Conservation (phyloP, 495 filamentous ascomycete genomes). For the Neurospora pannonica region DNA sequence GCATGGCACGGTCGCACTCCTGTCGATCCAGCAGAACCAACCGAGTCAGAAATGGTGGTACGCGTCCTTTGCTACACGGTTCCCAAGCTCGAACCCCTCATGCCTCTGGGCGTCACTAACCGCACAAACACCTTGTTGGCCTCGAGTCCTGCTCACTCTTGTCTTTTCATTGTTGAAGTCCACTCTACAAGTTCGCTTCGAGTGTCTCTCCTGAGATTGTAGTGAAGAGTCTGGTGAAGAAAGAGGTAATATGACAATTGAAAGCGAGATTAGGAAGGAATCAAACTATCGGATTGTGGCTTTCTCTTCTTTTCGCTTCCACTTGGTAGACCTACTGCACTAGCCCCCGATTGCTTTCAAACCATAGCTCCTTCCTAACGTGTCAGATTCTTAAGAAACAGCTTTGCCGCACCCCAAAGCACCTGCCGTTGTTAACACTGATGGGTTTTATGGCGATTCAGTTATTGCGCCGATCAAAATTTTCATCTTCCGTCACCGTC, state of each 20-base stretch:
- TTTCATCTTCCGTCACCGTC: neutral
- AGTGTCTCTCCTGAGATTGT: neutral
- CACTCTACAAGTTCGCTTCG: neutral
- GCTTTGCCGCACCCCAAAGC: neutral
- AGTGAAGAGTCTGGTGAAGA: neutral
- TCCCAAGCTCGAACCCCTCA: neutral
- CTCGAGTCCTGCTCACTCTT: neutral
- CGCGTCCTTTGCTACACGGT: neutral
- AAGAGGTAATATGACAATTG: neutral
- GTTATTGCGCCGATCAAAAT: neutral
- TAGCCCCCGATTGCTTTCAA: neutral
- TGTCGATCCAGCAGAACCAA: neutral
- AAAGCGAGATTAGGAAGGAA: neutral
- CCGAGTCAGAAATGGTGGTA: neutral
- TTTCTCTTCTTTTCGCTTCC: neutral
- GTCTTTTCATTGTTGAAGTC: neutral
- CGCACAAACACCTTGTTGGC: neutral
- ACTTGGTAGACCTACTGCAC: neutral
- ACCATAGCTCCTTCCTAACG: neutral
- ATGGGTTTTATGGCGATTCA: neutral
- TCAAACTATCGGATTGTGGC: neutral
- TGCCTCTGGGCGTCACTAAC: neutral
- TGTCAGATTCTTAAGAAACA: neutral
- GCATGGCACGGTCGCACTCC: neutral
- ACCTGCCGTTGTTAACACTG: neutral